A percentile compares a stretch with the other conserved stretches of the same genome.
These are phyloP conservation scores for Tuber brumale DNA, from an alignment of 495 filamentous ascomycete genomes.

Conservation along the genomic window DNA sequence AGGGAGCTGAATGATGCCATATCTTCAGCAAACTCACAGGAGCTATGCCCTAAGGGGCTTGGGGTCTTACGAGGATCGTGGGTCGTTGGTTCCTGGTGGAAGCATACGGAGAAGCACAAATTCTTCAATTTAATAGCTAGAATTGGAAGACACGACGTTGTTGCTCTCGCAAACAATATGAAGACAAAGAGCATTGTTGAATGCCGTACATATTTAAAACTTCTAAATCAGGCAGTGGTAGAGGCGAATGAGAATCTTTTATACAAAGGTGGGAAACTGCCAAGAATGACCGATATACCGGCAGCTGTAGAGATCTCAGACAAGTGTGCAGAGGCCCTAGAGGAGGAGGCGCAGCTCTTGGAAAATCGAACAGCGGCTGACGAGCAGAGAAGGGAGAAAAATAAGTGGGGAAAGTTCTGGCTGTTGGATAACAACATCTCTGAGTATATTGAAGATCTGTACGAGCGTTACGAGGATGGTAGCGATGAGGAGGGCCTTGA, in stretches of 20 bases:
- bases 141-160: conserved; percentile 56
- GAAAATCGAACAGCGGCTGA: conserved; percentile 52
- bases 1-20: conserved; percentile 56
- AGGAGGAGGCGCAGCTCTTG: conserved; percentile 59
- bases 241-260: conserved; percentile 26
- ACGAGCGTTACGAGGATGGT: conserved; percentile 19
- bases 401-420: conserved; percentile 51
- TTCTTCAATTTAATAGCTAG: conserved; percentile 61
- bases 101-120: conserved; percentile 56
- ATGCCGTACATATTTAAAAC: conserved; percentile 58
- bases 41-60: conserved; percentile 13
- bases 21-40: conserved; percentile 43
- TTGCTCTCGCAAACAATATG: conserved; percentile 57
- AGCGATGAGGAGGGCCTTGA: conserved; percentile 1
- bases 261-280: conserved; percentile 9
- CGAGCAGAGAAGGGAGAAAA: conserved; percentile 52
- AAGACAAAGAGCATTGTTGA: conserved; percentile 68
- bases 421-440: conserved; percentile 49
- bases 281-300: conserved; percentile 49
- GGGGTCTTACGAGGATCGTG: conserved; percentile 9
- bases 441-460: conserved; percentile 43
- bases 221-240: conserved; percentile 52
- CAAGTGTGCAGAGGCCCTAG: conserved; percentile 60
- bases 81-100: conserved; percentile 52
- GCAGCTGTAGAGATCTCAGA: conserved; percentile 66